Conservation (phyloP, 768 basidiomycete genomes). For the Chalciporus chontae region DNA sequence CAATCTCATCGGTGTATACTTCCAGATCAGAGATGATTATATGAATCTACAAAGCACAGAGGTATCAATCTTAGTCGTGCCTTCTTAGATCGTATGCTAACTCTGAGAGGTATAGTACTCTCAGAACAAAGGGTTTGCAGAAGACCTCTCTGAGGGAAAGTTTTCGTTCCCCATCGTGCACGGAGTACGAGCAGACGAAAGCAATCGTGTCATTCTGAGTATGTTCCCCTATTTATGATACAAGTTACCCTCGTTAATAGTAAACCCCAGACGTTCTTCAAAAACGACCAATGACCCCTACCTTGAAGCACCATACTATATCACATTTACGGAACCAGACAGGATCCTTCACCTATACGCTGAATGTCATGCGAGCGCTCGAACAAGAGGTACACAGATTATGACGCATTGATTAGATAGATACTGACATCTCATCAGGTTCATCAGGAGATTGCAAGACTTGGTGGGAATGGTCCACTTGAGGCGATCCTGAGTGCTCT, state of each 20-base stretch:
- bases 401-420: neutral
- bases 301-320: slow-evolving; percentile 79
- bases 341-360: slow-evolving; percentile 83
- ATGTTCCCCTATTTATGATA: slow-evolving; percentile 23
- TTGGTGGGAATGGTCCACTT: slow-evolving; percentile 75
- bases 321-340: slow-evolving; percentile 73
- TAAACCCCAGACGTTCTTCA: slow-evolving; percentile 73
- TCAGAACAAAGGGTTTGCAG: slow-evolving; percentile 62
- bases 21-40: slow-evolving; percentile 96
- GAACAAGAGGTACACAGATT: slow-evolving; percentile 46
- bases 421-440: slow-evolving; percentile 30
- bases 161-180: slow-evolving; percentile 81
- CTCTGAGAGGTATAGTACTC: slow-evolving; percentile 44
- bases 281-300: slow-evolving; percentile 83
- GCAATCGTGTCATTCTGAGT: slow-evolving; percentile 85
- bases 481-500: slow-evolving; percentile 55
- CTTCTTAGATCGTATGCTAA: no score
- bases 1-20: slow-evolving; percentile 91
- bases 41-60: slow-evolving; percentile 90
- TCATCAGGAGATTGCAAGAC: slow-evolving; percentile 56
- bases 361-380: slow-evolving; percentile 60
- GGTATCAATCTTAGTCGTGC: slow-evolving; percentile 36
- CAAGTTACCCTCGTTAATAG: neutral
- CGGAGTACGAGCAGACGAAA: slow-evolving; percentile 71
- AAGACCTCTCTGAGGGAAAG: slow-evolving; percentile 78